phyloP scores from a whole-genome alignment of 139 green algal genomes.

The Tetraselmis striata region DNA sequence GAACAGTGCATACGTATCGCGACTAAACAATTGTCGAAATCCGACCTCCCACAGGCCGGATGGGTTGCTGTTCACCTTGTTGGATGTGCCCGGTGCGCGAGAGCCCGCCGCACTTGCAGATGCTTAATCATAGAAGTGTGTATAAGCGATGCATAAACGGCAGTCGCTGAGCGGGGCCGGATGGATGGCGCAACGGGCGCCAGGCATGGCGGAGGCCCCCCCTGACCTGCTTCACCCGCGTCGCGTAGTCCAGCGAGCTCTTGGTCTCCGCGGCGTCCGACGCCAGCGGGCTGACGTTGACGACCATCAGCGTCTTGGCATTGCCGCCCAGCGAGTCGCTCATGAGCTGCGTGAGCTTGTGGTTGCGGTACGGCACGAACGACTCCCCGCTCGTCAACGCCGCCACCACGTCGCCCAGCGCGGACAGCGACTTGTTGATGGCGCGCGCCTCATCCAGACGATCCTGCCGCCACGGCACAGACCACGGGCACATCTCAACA shows the following conservation, averaged over 20 bases:
- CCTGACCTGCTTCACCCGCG: slow-evolving; percentile 15
- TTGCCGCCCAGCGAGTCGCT: slow-evolving; percentile 22
- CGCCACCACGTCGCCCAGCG: slow-evolving; percentile 14
- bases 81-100: no score
- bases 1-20: no score
- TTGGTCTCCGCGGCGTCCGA: slow-evolving; percentile 14
- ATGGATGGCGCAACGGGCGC: no score
- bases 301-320: slow-evolving; percentile 32
- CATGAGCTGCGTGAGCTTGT: slow-evolving; percentile 27
- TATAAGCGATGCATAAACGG: no score
- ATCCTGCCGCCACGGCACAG: background rate
- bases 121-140: no score
- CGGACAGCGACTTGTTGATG: slow-evolving; percentile 20
- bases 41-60: no score
- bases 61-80: no score
- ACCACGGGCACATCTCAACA: slow-evolving; percentile 7
- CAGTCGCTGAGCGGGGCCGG: no score
- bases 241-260: slow-evolving; percentile 11
- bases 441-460: slow-evolving; percentile 11
- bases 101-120: no score
- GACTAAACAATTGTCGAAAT: no score
- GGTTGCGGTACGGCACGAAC: slow-evolving; percentile 32
- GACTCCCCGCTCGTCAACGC: slow-evolving; percentile 9
- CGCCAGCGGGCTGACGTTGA: slow-evolving; percentile 12
- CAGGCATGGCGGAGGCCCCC: background rate